A percentile compares a stretch with the other conserved stretches of the same genome.
These are phyloP conservation scores for Hyaloperonospora arabidopsidis DNA, from an alignment of 352 stramenopile species.

Conservation along the genomic window DNA sequence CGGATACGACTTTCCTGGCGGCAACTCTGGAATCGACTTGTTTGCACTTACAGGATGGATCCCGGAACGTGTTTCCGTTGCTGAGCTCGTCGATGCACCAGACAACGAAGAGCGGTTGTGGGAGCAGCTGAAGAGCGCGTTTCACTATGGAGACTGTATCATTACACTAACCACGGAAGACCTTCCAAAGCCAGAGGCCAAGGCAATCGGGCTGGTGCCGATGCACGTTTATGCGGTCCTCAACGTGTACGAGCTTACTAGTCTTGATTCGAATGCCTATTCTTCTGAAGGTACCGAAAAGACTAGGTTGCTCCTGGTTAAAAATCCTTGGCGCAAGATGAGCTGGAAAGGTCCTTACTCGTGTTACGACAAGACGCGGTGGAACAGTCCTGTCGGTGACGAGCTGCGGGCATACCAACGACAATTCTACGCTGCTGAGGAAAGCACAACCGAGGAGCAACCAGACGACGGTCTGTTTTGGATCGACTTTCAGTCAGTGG, in stretches of 20 bases:
- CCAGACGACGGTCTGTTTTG: constrained; percentile 94
- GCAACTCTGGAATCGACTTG: constrained; percentile 95
- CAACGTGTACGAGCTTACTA: constrained; percentile 81
- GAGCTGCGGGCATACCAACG: constrained; percentile 50
- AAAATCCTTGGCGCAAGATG: constrained; percentile 93
- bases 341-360: constrained; percentile 85
- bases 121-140: constrained; percentile 88
- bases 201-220: constrained; percentile 88
- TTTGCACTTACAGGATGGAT: constrained; percentile 99
- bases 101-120: constrained; percentile 95
- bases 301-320: constrained; percentile 86
- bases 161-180: constrained; percentile 93
- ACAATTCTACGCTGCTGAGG: constrained; percentile 36
- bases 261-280: constrained; percentile 40
- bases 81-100: constrained; percentile 68
- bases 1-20: constrained; percentile 95
- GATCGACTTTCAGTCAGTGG: constrained; percentile 91
- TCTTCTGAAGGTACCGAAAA: constrained; percentile 30
- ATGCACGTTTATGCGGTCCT: constrained; percentile 96
- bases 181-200: constrained; percentile 54
- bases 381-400: constrained; percentile 46
- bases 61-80: constrained; percentile 86
- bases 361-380: constrained; percentile 41
- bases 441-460: constrained; percentile 12
- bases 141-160: constrained; percentile 94